These are phyloP conservation scores for Phytomonas sp. DNA, from an alignment of 208 protist genomes.

Conservation along the genomic window DNA sequence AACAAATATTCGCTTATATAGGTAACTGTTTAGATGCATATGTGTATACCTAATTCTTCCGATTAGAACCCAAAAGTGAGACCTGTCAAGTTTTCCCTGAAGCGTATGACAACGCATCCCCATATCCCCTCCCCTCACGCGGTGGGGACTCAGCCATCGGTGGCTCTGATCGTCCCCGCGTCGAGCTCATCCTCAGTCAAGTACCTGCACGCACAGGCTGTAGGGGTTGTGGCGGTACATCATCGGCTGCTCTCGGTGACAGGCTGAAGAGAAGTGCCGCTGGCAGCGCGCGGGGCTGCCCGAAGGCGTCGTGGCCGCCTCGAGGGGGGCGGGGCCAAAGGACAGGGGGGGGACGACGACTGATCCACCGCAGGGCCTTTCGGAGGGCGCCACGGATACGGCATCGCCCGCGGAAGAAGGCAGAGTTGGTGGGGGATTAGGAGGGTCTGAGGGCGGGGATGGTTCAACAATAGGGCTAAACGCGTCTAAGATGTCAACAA, in stretches of 20 bases:
- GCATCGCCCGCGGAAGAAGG: not conserved
- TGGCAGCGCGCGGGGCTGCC: conserved; percentile 15
- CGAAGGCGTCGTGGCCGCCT: not conserved
- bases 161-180: not conserved
- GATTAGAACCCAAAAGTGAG: not conserved
- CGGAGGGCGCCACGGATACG: conserved; percentile 10
- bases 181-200: not conserved
- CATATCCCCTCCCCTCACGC: not conserved
- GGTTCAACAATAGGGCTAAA: conserved; percentile 13
- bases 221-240: conserved; percentile 87
- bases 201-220: conserved; percentile 13
- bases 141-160: not conserved
- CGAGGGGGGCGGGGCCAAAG: conserved; percentile 16
- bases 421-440: not conserved
- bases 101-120: not conserved
- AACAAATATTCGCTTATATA: not conserved
- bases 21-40: not conserved
- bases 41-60: not conserved
- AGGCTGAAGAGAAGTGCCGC: conserved; percentile 48
- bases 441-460: conserved; percentile 9
- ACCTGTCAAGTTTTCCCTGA: not conserved
- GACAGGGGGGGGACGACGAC: conserved; percentile 58
- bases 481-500: not conserved
- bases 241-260: conserved; percentile 40
- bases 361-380: conserved; percentile 28